A percentile compares a stretch with the other conserved stretches of the same genome.
Conservation (phyloP, 1,284 basidiomycete genomes). For the Schizophyllum amplum region DNA sequence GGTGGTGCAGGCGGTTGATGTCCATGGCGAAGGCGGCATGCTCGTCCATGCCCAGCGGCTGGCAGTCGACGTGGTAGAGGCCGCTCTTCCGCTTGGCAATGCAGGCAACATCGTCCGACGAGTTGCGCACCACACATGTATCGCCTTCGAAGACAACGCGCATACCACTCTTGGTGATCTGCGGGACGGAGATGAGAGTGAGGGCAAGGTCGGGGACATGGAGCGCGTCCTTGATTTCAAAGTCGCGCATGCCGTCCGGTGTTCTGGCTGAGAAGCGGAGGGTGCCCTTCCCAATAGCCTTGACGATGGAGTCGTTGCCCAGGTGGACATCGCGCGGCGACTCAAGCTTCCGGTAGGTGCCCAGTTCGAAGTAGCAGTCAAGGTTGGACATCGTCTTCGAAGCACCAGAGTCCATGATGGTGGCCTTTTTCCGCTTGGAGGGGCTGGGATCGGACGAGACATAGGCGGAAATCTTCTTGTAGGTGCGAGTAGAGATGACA, state of each 20-base stretch:
- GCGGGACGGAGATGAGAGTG: background rate
- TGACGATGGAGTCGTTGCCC: slow-evolving; percentile 12
- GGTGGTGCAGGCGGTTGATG: background rate
- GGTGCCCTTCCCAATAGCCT: slow-evolving; percentile 12
- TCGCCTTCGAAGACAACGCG: no score
- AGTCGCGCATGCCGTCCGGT: background rate
- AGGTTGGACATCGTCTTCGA: background rate
- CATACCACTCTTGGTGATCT: background rate
- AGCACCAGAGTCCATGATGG: slow-evolving; percentile 1
- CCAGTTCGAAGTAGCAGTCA: background rate
- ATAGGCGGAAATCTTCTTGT: no score
- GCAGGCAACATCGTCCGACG: no score
- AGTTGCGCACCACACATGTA: no score
- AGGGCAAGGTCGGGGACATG: background rate
- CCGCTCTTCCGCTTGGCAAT: no score
- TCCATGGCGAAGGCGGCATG: background rate
- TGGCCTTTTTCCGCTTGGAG: no score
- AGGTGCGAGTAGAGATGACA: no score
- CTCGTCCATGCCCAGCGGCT: no score
- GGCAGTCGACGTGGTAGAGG: no score
- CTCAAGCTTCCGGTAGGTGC: background rate
- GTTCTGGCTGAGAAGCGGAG: background rate
- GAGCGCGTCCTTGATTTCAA: background rate
- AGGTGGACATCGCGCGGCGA: background rate
- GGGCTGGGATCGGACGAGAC: no score